These are phyloP conservation scores for Antitrichia curtipendula DNA, from an alignment of 225 moss, liverwort and hornwort species.

Conservation along the genomic window DNA sequence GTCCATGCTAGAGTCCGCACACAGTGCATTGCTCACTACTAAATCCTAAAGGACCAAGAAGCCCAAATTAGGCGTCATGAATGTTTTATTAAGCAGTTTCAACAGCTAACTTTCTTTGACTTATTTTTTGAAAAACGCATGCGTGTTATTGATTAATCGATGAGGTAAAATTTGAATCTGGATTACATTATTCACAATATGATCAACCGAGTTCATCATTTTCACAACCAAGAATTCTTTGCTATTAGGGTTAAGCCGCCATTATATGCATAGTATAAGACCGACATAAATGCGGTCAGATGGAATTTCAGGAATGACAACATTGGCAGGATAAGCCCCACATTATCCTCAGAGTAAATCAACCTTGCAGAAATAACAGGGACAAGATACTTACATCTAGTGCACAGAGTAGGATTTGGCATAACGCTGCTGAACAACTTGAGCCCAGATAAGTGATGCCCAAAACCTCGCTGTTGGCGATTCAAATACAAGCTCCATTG, in stretches of 20 bases:
- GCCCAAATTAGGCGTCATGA: background rate
- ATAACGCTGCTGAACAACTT: slow-evolving; percentile 1
- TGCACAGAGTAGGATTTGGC: background rate
- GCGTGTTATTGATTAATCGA: background rate
- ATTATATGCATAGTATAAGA: background rate
- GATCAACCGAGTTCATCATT: background rate
- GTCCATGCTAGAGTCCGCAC: background rate
- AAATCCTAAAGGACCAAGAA: background rate
- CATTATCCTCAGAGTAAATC: background rate
- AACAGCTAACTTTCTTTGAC: background rate
- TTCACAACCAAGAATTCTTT: background rate
- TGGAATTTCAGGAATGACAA: background rate
- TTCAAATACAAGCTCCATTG: slow-evolving; percentile 16
- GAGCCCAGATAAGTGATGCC: background rate
- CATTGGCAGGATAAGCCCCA: background rate
- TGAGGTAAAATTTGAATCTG: background rate
- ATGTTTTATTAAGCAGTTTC: background rate
- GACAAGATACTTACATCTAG: slow-evolving; percentile 31
- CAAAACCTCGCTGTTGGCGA: slow-evolving; percentile 12
- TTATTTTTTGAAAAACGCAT: background rate
- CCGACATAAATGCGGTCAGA: background rate
- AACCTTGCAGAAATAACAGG: background rate
- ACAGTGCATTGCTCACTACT: background rate
- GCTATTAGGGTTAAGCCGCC: background rate
- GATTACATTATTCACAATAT: background rate